These are phyloP conservation scores for Blastobotrys chiropterorum DNA, from an alignment of 805 yeast species.

Conservation along the genomic window DNA sequence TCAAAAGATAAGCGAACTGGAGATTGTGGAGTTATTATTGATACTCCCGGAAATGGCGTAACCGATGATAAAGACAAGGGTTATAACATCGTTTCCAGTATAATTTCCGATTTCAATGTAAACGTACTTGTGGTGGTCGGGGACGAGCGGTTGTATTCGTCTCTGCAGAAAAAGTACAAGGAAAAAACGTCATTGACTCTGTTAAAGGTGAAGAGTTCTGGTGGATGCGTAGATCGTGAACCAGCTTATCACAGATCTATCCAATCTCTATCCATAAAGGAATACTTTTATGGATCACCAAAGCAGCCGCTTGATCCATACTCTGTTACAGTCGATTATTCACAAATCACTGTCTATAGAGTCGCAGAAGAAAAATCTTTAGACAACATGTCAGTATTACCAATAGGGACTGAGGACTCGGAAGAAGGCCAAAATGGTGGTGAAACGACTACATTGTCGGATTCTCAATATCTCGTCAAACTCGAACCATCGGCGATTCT, in stretches of 20 bases:
- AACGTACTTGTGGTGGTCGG: conserved; percentile 66
- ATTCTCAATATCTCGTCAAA: conserved; percentile 24
- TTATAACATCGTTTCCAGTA: conserved; percentile 42
- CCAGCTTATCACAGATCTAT: conserved; percentile 59
- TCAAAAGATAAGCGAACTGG: conserved; percentile 41
- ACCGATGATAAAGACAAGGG: conserved; percentile 26
- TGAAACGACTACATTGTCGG: conserved; percentile 7
- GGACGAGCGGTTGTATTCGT: conserved; percentile 61
- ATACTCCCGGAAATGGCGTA: conserved; percentile 51
- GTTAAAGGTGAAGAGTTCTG: conserved; percentile 61
- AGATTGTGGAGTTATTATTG: conserved; percentile 59
- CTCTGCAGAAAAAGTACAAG: conserved; percentile 43
- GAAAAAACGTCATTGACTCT: conserved; percentile 32
- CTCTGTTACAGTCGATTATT: conserved; percentile 65
- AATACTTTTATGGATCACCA: conserved; percentile 81
- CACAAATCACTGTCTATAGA: conserved; percentile 55
- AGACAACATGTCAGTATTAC: conserved; percentile 28
- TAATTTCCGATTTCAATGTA: conserved; percentile 55
- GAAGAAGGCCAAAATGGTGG: conserved; percentile 12
- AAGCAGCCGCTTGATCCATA: conserved; percentile 70
- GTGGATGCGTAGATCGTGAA: conserved; percentile 72
- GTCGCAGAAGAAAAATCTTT: conserved; percentile 38
- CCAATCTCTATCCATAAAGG: conserved; percentile 74
- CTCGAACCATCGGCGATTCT: conserved; percentile 38
- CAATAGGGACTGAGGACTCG: conserved; percentile 31